Evolutionary conservation across 129 eudicot species (phyloP).

Genomic region (sunflower (Helianthus annuus)): HanXRQr2.0-SUNRISE NC_035448.2:164993445-164993944

Average conservation of each 20-base stretch:
- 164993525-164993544: too few species aligned
- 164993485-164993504: too few species aligned
- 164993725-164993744: conserved; percentile 22
- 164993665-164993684: conserved; percentile 24
- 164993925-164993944: conserved; percentile 85
- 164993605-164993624: too few species aligned
- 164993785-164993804: conserved; percentile 91
- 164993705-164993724: conserved; percentile 25
- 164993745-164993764: conserved; percentile 15
- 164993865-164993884: conserved; percentile 99
- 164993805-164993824: conserved; percentile 96
- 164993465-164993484: too few species aligned
- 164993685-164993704: conserved; percentile 28
- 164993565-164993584: too few species aligned
- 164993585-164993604: too few species aligned
- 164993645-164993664: conserved; percentile 14
- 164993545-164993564: too few species aligned
- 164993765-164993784: conserved; percentile 94
- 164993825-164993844: conserved; percentile 86
- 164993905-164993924: conserved; percentile 82
- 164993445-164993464: too few species aligned
- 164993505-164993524: too few species aligned
- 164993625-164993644: background rate
- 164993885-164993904: conserved; percentile 85
- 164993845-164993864: conserved; percentile 97